phyloP scores from a whole-genome alignment of 768 basidiomycete genomes.

The Rhizopogon sp. region DNA sequence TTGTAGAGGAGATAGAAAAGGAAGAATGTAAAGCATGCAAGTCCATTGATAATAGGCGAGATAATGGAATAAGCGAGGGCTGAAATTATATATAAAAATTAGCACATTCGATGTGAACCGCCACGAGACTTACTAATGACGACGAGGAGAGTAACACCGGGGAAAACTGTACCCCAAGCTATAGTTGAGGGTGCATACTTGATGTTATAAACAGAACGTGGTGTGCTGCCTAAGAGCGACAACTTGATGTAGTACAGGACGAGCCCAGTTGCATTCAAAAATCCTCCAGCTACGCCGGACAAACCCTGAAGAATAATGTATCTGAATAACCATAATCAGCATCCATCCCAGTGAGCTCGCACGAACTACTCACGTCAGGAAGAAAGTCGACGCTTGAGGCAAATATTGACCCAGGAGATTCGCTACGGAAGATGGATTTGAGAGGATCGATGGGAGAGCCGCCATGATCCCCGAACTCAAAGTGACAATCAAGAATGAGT shows the following conservation, averaged over 20 bases:
- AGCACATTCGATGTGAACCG: conserved; percentile 1
- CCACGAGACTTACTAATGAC: conserved; percentile 62
- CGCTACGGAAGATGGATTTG: conserved; percentile 69
- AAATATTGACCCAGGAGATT: conserved; percentile 70
- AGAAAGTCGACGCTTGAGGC: conserved; percentile 84
- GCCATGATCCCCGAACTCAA: conserved; percentile 79
- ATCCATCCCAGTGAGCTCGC: background rate
- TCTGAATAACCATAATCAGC: conserved; percentile 25
- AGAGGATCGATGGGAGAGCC: conserved; percentile 55
- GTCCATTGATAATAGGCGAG: conserved; percentile 89
- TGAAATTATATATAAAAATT: conserved; percentile 17
- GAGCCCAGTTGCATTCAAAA: conserved; percentile 75
- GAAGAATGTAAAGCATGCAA: conserved; percentile 79
- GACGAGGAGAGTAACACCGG: conserved; percentile 64
- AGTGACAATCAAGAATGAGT: conserved; percentile 91
- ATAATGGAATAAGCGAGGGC: conserved; percentile 83
- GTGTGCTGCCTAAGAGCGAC: conserved; percentile 82
- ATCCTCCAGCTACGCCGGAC: conserved; percentile 71
- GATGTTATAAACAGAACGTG: conserved; percentile 78
- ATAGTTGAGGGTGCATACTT: conserved; percentile 68
- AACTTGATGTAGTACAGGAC: conserved; percentile 89
- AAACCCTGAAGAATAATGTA: conserved; percentile 82
- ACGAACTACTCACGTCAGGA: conserved; percentile 60
- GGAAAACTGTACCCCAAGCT: conserved; percentile 76
- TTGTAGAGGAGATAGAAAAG: conserved; percentile 81